phyloP scores from a whole-genome alignment of 176 grass and related monocot genomes.

The Cymbopogon citratus region DNA sequence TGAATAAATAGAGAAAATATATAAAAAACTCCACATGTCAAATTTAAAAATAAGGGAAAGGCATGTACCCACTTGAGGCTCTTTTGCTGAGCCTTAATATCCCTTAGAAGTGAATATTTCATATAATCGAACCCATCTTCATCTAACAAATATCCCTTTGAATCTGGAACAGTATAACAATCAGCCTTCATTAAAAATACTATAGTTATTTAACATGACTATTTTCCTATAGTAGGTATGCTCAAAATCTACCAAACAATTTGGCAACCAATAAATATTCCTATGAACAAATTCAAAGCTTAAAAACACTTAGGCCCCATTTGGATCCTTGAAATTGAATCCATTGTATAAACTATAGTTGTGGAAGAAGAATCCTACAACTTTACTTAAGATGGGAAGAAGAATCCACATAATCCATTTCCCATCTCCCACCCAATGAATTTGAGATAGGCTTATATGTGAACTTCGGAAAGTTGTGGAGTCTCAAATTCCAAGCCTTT shows the following conservation, averaged over 20 bases:
- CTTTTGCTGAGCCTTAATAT: constrained; percentile 88
- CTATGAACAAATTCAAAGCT: not conserved
- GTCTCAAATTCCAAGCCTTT: too few relatives aligned
- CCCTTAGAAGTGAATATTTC: constrained; percentile 83
- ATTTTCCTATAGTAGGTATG: not conserved
- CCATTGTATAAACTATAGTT: too few relatives aligned
- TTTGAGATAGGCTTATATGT: too few relatives aligned
- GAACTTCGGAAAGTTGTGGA: too few relatives aligned
- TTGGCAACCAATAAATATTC: not conserved
- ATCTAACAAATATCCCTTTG: constrained; percentile 89
- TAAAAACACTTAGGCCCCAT: too few relatives aligned
- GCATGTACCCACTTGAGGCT: constrained; percentile 70
- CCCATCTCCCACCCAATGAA: too few relatives aligned
- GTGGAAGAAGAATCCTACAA: too few relatives aligned
- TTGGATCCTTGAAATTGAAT: too few relatives aligned
- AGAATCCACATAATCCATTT: too few relatives aligned
- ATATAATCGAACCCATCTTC: constrained; percentile 94
- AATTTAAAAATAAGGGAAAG: constrained; percentile 26
- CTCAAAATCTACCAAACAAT: not conserved
- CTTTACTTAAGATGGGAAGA: too few relatives aligned
- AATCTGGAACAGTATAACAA: constrained; percentile 57
- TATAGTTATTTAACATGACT: not conserved
- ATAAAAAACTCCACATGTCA: constrained; percentile 31
- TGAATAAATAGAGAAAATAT: constrained; percentile 33
- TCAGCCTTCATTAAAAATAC: constrained; percentile 13